Base-by-base conservation (phyloP, 768 basidiomycete genomes). In the Serpula lacrymans region DNA sequence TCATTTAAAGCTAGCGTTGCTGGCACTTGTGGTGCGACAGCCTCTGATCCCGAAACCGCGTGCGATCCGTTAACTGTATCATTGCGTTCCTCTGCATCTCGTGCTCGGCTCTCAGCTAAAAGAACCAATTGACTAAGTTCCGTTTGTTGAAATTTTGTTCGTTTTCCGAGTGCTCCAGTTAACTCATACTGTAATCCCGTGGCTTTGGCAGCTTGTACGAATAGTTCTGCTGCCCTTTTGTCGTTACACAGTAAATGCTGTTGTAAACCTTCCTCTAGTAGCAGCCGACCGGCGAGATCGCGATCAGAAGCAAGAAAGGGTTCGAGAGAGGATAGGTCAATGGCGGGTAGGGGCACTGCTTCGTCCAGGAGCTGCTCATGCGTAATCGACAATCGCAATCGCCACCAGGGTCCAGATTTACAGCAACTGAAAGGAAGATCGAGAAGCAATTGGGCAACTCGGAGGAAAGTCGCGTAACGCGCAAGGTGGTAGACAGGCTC, bases 401-500 rank as follows among this genome's bases (percentile, higher is more conserved):
- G 63, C 95, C 95, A 96, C 88, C 90, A 92, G 3, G 72, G 57
- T 13, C 63, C 64, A 12, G 83, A 80, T 27, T 53, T 55, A 38
- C 80, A 61, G 46, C 75, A 70, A 16, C 58, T 57, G 50, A 71
- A 80, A 2, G 75, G 71, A 8, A 65, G 59, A 13, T 65, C 65
- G 46, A 95, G 64, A 34, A 96, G 68, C 18, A 88, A 65, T 52
- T 85, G 77, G 0, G 94, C 78, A 40, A 94, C 65, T 22, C 82
- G 75, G 35, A 98, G 74, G 53, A 95, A 81, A 16, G 76, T 60
- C 5, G 92, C 74, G 26, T 62, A 65, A 51, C 72, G 72, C 6
- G 82, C 74, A 32, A 98, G 86, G 60, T 98, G 96, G 64, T 98
- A 99, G 0, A 89, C 91, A 7, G 96, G 96, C 65, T 98, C 96